Conservation (phyloP, 345 rosid genomes). For the Arabidopsis arenosa region DNA sequence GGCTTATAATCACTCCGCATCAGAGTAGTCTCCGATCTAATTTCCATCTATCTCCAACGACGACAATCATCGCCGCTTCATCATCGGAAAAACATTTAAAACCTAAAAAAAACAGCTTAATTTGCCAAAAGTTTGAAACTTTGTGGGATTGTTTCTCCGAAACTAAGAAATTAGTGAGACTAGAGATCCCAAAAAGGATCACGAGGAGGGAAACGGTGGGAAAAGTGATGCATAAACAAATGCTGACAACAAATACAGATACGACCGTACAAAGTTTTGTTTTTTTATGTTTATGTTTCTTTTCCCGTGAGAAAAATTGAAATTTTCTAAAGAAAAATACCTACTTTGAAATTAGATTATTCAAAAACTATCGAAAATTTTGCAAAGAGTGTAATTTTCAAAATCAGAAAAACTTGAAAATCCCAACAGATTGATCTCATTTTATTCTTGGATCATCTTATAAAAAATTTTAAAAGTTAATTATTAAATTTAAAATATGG, state of each 20-base stretch:
- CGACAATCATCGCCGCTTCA: conserved; percentile 71
- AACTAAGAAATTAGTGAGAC: neutral
- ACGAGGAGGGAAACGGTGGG: conserved; percentile 9
- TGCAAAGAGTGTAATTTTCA: conserved; percentile 2
- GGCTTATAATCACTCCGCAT: conserved; percentile 57
- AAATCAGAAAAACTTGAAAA: neutral
- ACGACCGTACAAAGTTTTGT: conserved; percentile 1
- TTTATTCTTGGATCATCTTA: neutral
- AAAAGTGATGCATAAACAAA: neutral
- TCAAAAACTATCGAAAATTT: neutral
- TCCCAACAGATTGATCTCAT: conserved; percentile 11
- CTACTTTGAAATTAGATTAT: conserved; percentile 5
- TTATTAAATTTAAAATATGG: too few species aligned
- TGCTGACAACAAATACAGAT: conserved; percentile 1
- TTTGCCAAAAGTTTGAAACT: too few species aligned
- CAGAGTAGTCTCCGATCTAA: conserved; percentile 68
- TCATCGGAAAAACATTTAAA: conserved; percentile 48
- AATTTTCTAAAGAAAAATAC: conserved; percentile 20
- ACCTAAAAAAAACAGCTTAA: neutral
- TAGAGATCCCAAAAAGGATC: conserved; percentile 6
- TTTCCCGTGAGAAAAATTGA: conserved; percentile 28
- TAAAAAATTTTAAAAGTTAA: neutral
- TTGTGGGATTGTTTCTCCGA: too few species aligned
- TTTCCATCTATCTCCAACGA: conserved; percentile 64
- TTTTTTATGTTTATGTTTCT: neutral